Conservation (phyloP, 352 stramenopile species). For the Phytophthora idaei region DNA sequence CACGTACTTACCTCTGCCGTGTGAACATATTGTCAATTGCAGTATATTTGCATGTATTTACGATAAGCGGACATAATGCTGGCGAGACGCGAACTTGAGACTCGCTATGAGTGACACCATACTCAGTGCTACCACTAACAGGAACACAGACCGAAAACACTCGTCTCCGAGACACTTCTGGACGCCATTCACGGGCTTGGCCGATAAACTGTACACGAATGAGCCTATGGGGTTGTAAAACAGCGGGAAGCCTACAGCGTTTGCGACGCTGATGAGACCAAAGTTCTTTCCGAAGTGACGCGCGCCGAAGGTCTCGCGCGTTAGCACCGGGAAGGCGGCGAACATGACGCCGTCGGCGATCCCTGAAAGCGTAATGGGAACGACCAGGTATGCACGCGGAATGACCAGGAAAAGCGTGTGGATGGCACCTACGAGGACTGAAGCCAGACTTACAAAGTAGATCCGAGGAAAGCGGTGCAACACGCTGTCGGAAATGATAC, state of each 20-base stretch:
- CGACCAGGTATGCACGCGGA: constrained; percentile 40
- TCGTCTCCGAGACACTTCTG: constrained; percentile 57
- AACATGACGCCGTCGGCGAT: constrained; percentile 80
- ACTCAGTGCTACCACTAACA: constrained; percentile 61
- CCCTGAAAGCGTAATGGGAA: constrained; percentile 68
- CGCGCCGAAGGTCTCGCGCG: constrained; percentile 69
- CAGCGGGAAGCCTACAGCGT: constrained; percentile 72
- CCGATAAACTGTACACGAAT: constrained; percentile 56
- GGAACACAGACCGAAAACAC: constrained; percentile 72
- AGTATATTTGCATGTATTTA: constrained; percentile 15
- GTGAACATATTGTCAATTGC: constrained; percentile 20
- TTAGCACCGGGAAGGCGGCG: constrained; percentile 69
- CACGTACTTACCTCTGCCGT: not conserved
- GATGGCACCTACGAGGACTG: constrained; percentile 60
- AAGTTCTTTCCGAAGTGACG: constrained; percentile 85
- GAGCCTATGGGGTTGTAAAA: constrained; percentile 75
- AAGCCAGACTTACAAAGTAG: constrained; percentile 65
- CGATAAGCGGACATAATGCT: constrained; percentile 20
- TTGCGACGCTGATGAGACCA: constrained; percentile 74
- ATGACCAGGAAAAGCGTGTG: constrained; percentile 65
- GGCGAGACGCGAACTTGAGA: constrained; percentile 44
- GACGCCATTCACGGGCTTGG: constrained; percentile 40
- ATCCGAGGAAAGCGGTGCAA: constrained; percentile 51
- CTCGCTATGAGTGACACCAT: constrained; percentile 55
- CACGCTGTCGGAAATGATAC: constrained; percentile 66